Conservation (phyloP, 768 basidiomycete species). For the Russula sp. region DNA sequence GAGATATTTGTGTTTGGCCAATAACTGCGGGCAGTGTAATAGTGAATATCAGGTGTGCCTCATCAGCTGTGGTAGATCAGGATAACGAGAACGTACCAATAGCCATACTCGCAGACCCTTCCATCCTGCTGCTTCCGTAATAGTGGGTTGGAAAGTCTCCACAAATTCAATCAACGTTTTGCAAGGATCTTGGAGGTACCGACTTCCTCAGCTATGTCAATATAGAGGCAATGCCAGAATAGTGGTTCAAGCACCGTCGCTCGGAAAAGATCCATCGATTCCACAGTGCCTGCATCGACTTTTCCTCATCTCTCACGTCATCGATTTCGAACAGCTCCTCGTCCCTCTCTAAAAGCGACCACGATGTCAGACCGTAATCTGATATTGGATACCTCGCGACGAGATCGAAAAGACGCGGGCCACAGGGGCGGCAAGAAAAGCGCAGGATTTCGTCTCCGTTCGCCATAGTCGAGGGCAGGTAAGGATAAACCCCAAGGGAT, state of each 20-base stretch:
- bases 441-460: constrained; percentile 31
- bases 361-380: constrained; percentile 57
- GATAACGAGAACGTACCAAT: constrained; percentile 6
- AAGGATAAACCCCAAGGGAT: constrained; percentile 47
- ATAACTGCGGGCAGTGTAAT: not conserved
- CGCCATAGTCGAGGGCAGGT: constrained; percentile 41
- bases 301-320: constrained; percentile 67
- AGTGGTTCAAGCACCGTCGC: constrained; percentile 26
- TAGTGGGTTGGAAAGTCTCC: not conserved
- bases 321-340: constrained; percentile 72
- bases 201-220: constrained; percentile 6
- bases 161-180: constrained; percentile 3
- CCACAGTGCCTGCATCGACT: constrained; percentile 77
- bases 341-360: constrained; percentile 65
- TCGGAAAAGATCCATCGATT: constrained; percentile 65
- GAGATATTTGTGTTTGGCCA: constrained; percentile 18
- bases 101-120: constrained; percentile 18
- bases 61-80: not conserved
- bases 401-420: constrained; percentile 59
- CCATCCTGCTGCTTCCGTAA: constrained; percentile 15
- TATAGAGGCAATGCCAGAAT: too few species aligned
- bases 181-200: constrained; percentile 5
- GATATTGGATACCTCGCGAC: constrained; percentile 54
- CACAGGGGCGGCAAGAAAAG: constrained; percentile 63
- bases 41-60: not conserved